A percentile compares a stretch with the other conserved stretches of the same genome.
phyloP scores from a whole-genome alignment of 352 stramenopile species.

The Pythium biforme region DNA sequence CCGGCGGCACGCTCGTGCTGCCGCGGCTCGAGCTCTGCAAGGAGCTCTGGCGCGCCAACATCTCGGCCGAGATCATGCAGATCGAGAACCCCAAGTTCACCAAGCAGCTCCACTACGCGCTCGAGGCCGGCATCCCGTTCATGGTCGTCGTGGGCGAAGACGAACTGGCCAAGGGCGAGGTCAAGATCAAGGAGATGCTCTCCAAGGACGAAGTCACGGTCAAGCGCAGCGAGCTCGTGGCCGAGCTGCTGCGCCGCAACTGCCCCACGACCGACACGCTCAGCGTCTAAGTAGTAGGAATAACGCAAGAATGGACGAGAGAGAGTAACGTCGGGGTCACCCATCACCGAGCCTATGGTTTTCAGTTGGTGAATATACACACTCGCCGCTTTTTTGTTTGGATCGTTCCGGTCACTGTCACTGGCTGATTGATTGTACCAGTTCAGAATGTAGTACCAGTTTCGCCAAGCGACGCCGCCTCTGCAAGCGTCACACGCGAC shows the following conservation, averaged over 20 bases:
- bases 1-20: slow-evolving; percentile 65
- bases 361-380: neutral
- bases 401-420: neutral
- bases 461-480: neutral
- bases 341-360: too few relatives aligned
- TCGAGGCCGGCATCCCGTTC: slow-evolving; percentile 95
- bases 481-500: neutral
- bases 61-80: slow-evolving; percentile 96
- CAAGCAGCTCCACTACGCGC: slow-evolving; percentile 95
- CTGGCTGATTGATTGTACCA: too few relatives aligned
- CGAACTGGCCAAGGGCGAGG: slow-evolving; percentile 91
- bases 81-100: slow-evolving; percentile 97
- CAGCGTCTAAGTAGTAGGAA: slow-evolving; percentile 56
- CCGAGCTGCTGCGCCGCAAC: slow-evolving; percentile 65
- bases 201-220: slow-evolving; percentile 91
- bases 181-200: slow-evolving; percentile 97
- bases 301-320: too few relatives aligned
- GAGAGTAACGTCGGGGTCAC: too few relatives aligned
- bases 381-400: neutral
- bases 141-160: slow-evolving; percentile 97
- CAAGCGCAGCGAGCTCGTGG: slow-evolving; percentile 66
- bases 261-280: slow-evolving; percentile 70
- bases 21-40: slow-evolving; percentile 75
- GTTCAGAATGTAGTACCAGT: too few relatives aligned
- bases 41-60: slow-evolving; percentile 88